Evolutionary conservation across 2,329 filamentous ascomycete species (phyloP).

Genomic region (Botrytis cinerea): DNA sequence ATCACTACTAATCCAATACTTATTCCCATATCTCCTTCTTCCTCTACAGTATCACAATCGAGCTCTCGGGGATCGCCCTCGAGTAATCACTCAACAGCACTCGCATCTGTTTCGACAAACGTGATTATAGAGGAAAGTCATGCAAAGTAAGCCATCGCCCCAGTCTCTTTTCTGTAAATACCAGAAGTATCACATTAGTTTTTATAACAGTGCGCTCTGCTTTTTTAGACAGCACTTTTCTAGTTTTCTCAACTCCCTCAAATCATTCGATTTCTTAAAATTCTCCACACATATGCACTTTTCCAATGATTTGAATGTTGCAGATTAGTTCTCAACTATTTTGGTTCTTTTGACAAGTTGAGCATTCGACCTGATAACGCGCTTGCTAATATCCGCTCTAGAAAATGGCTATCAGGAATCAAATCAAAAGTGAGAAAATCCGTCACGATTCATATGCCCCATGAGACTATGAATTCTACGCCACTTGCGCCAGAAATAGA

Average conservation of each 20-base stretch:
- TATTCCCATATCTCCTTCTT: neutral
- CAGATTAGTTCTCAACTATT: too few relatives aligned
- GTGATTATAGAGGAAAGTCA: neutral
- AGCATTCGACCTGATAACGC: too few relatives aligned
- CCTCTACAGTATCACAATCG: neutral
- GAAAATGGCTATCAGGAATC: conserved; percentile 19
- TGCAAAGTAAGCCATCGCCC: neutral
- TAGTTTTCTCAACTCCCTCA: too few relatives aligned
- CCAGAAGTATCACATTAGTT: neutral
- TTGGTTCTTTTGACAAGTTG: too few relatives aligned
- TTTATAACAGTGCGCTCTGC: too few relatives aligned
- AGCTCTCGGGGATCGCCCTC: neutral
- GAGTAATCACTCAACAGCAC: neutral
- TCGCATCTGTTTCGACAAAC: neutral
- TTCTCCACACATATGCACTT: too few relatives aligned
- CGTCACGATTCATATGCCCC: conserved; percentile 15
- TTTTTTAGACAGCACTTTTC: too few relatives aligned
- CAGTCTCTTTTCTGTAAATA: neutral
- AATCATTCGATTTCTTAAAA: too few relatives aligned
- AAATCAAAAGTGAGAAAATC: conserved; percentile 23
- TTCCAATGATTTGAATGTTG: too few relatives aligned
- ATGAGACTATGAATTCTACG: neutral
- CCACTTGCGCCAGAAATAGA: neutral
- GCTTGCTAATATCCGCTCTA: neutral
- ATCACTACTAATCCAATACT: neutral